Base-by-base conservation (phyloP, 805 yeast genomes). In the Pachysolen tannophilus region DNA sequence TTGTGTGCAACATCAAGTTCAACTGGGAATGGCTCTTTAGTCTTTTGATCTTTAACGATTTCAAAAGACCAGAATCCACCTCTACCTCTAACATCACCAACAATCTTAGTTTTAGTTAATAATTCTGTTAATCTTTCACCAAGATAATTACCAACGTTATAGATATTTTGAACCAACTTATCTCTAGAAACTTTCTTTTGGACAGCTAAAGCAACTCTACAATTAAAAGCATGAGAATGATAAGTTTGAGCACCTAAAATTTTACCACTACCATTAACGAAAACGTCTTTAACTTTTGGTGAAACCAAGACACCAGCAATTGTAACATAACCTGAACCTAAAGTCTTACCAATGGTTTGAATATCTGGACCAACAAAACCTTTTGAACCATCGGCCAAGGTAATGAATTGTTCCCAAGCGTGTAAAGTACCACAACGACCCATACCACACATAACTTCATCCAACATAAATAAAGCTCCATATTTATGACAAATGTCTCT, bases 51-150 rank as follows among this genome's bases (percentile, higher is more conserved):
- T 45, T 69, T 61, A 38, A 71, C 74, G 23, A 70, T 55, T 49
- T 72, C 78, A 37, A 72, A 41, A 1, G 71, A 63, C 69, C 77
- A 68, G 56, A 73, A 73, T 8, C 72, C 67, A 39, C 78, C 78
- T 38, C 62, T 45, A 28, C 79, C 79, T 56, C 78, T 62, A 20
- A 71, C 63, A 37, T 69, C 70, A 40, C 77, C 78, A 30, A 65
- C 65, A 58, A 54, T 42, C 36, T 55, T 50, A 29, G 54, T 43
- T 9, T 44, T 48, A 19, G 46, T 40, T 10, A 66, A 46, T 37
- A 55, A 48, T 17, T 48, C 46, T 8, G 39, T 43, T 33, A 71
- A 44, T 26, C 46, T 39, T 18, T 49, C 46, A 35, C 71, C 72
- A 45, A 72, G 47, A 40, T 64, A 60, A 39, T 56, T 58, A 42